Evolutionary conservation across 495 filamentous ascomycete genomes (phyloP).

Genomic region (Bombardia bombarda): DNA sequence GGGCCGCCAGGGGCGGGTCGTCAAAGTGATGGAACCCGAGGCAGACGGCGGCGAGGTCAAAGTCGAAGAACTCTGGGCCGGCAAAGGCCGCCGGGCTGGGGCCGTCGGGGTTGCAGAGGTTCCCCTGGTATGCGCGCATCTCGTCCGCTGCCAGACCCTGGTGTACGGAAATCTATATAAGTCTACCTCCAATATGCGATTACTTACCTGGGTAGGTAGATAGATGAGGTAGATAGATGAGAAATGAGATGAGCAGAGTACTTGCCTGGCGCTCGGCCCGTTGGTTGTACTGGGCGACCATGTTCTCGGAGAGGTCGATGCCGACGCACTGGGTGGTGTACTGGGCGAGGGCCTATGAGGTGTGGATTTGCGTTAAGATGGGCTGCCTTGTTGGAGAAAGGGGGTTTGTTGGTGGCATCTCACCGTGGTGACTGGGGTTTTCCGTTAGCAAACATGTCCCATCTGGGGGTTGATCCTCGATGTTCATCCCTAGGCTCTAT

Average conservation of each 20-base stretch:
- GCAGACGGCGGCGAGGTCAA: conserved; percentile 58
- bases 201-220: not conserved
- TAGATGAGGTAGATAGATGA: not conserved
- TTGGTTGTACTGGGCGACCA: conserved; percentile 53
- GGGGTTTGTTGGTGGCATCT: no score
- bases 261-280: conserved; percentile 36
- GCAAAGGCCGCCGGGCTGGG: conserved; percentile 31
- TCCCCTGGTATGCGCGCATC: conserved; percentile 50
- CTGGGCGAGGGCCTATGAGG: conserved; percentile 45
- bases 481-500: no score
- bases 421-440: no score
- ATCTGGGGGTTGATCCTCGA: no score
- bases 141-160: conserved; percentile 40
- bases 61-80: conserved; percentile 43
- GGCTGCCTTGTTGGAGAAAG: no score
- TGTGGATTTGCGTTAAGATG: no score
- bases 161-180: conserved; percentile 2
- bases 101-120: conserved; percentile 41
- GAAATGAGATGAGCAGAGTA: not conserved
- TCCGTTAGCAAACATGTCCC: no score
- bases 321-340: conserved; percentile 54
- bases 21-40: conserved; percentile 69
- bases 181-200: no score
- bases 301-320: conserved; percentile 60
- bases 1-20: conserved; percentile 46